Evolutionary conservation across 768 basidiomycete species (phyloP).

Genomic region (Tubosaeta brunneosetosa): DNA sequence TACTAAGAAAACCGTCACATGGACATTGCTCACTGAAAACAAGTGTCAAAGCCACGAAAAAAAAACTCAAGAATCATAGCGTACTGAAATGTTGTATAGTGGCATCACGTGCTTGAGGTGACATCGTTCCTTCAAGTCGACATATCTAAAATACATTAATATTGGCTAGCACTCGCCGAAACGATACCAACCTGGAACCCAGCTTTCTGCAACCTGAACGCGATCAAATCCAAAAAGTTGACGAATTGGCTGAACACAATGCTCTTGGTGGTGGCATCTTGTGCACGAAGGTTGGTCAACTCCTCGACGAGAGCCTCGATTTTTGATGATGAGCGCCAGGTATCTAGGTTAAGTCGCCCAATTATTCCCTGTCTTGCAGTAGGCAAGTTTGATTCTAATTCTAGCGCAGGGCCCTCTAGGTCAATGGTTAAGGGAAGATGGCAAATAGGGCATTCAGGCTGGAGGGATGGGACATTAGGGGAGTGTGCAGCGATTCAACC

Average conservation of each 20-base stretch:
- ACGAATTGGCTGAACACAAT: conserved; percentile 97
- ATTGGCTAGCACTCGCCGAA: background rate
- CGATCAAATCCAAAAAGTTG: conserved; percentile 89
- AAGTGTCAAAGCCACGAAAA: background rate
- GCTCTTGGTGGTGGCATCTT: conserved; percentile 92
- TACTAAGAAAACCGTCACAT: conserved; percentile 97
- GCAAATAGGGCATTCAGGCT: conserved; percentile 95
- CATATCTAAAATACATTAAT: conserved; percentile 56
- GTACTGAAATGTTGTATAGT: conserved; percentile 92
- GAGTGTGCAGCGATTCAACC: background rate
- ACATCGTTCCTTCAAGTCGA: conserved; percentile 94
- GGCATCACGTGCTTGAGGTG: conserved; percentile 90
- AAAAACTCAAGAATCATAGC: conserved; percentile 18
- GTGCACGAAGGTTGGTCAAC: conserved; percentile 71
- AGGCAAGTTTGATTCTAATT: conserved; percentile 57
- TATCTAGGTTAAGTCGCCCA: conserved; percentile 80
- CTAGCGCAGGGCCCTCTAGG: conserved; percentile 89
- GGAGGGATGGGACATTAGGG: background rate
- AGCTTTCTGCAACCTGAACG: conserved; percentile 84
- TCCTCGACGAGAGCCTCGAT: conserved; percentile 97
- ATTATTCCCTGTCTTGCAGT: conserved; percentile 83
- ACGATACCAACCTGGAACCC: conserved; percentile 71
- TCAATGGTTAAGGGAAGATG: conserved; percentile 91
- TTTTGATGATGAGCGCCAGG: conserved; percentile 95
- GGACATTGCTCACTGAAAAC: conserved; percentile 77